Conservation (phyloP, 768 basidiomycete genomes). For the Tylopilus intermedius region DNA sequence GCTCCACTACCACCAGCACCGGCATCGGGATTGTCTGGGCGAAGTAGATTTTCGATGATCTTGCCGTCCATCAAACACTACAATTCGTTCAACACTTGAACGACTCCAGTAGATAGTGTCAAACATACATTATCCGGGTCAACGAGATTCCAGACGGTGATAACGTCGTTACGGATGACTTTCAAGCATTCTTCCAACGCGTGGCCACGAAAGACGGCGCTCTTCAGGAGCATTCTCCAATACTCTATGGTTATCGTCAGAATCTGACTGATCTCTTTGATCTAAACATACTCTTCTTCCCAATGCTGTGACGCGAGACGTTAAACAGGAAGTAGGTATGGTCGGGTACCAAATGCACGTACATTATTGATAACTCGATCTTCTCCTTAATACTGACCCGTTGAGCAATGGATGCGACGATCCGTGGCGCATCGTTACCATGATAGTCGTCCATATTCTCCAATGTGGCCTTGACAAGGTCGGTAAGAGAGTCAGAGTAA, state of each 20-base stretch:
- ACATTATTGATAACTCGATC: slow-evolving; percentile 12
- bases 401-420: slow-evolving; percentile 13
- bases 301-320: not conserved
- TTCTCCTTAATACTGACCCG: slow-evolving; percentile 15
- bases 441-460: slow-evolving; percentile 5
- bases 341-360: not conserved
- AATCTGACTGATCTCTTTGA: not conserved
- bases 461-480: not conserved
- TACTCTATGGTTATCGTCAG: slow-evolving; percentile 4
- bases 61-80: slow-evolving; percentile 11
- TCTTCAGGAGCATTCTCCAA: slow-evolving; percentile 9
- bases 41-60: not conserved
- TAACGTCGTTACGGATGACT: slow-evolving; percentile 11
- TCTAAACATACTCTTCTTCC: slow-evolving; percentile 11
- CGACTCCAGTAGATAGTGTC: not conserved
- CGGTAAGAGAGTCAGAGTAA: slow-evolving; percentile 3
- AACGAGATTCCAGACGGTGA: slow-evolving; percentile 11
- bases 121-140: slow-evolving; percentile 10
- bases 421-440: slow-evolving; percentile 9
- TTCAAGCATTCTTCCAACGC: slow-evolving; percentile 10
- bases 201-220: slow-evolving; percentile 4
- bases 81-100: not conserved
- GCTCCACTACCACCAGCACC: not conserved
- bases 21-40: not conserved
- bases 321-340: not conserved